A percentile compares a stretch with the other conserved stretches of the same genome.
Conservation (phyloP, 768 basidiomycete species). For the Suillus sp. region DNA sequence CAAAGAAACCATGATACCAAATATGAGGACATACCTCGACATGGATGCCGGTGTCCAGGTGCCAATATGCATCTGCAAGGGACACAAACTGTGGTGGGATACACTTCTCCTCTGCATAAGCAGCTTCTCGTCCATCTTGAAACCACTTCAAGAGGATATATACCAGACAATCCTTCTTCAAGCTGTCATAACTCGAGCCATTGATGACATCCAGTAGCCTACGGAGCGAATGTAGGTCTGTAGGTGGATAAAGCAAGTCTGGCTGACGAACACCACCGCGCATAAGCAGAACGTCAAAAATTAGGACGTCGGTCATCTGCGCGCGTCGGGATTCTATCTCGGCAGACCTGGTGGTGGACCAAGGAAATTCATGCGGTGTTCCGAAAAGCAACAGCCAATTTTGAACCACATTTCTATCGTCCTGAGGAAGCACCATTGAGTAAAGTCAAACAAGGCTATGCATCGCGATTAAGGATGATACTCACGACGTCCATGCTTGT, state of each 20-base stretch:
- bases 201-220: constrained; percentile 63
- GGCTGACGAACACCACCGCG: constrained; percentile 63
- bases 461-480: constrained; percentile 12
- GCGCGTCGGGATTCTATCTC: constrained; percentile 67
- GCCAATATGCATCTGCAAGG: constrained; percentile 86
- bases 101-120: constrained; percentile 51
- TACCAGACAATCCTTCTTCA: constrained; percentile 80
- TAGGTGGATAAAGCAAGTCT: constrained; percentile 70
- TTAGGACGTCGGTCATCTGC: constrained; percentile 59
- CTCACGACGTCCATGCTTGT: constrained; percentile 31
- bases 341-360: constrained; percentile 51
- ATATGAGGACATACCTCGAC: constrained; percentile 52
- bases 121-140: constrained; percentile 54
- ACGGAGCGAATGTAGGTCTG: constrained; percentile 52
- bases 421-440: constrained; percentile 18
- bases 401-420: constrained; percentile 17
- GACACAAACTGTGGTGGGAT: constrained; percentile 77
- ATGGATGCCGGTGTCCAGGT: constrained; percentile 70
- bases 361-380: constrained; percentile 55
- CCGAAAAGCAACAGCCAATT: constrained; percentile 49
- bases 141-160: constrained; percentile 85
- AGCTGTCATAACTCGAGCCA: constrained; percentile 61
- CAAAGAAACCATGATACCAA: background rate
- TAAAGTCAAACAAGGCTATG: constrained; percentile 1
- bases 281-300: constrained; percentile 73